Conservation (phyloP, 73 alveolate species). For the Blepharisma japonicum region DNA sequence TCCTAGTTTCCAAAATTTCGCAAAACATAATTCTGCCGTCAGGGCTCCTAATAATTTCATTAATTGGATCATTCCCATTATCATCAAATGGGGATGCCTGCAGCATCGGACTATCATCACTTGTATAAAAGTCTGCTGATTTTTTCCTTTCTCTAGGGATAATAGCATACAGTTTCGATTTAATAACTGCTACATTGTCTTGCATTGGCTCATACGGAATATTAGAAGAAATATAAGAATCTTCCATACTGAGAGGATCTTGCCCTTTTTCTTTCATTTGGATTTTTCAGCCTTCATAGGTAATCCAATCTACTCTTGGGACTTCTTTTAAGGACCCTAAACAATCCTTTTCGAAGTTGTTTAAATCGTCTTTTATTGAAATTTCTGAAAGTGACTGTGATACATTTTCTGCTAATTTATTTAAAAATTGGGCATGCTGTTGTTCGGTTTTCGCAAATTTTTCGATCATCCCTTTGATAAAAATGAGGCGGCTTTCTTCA, state of each 20-base stretch:
- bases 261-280: neutral
- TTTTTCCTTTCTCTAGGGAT: neutral
- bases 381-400: neutral
- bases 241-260: neutral
- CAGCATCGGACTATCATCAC: neutral
- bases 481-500: conserved; percentile 6
- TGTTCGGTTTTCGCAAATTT: neutral
- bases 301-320: neutral
- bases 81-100: neutral
- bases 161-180: neutral
- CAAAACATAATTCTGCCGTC: neutral
- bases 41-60: neutral
- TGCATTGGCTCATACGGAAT: neutral
- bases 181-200: neutral
- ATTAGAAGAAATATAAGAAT: neutral
- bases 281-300: neutral
- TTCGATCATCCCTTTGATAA: neutral
- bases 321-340: neutral
- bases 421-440: neutral
- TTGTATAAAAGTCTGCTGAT: neutral
- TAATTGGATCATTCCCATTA: neutral
- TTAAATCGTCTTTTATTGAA: neutral
- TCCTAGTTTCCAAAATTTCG: conserved; percentile 1
- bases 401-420: neutral
- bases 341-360: neutral